These are phyloP conservation scores for Coemansia sp. DNA, from an alignment of 192 early-diverging fungal species.

Conservation along the genomic window DNA sequence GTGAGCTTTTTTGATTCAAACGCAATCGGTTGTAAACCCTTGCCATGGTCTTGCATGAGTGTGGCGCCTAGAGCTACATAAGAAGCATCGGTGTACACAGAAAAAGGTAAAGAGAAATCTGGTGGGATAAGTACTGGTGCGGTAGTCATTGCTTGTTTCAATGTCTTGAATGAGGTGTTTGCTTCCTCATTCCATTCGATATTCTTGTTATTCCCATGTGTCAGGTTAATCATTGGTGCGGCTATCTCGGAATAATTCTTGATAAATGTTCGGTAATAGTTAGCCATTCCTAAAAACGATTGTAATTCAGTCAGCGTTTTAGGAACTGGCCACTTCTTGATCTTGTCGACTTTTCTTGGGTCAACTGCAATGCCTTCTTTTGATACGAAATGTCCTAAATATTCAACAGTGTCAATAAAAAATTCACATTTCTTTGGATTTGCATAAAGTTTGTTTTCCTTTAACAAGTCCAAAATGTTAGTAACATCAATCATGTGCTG, in stretches of 20 bases:
- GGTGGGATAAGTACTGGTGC: neutral
- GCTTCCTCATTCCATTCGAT: neutral
- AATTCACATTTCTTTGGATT: no score
- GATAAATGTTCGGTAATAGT: no score
- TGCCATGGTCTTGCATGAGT: slow-evolving; percentile 10
- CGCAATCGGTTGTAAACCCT: slow-evolving; percentile 15
- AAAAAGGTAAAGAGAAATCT: neutral
- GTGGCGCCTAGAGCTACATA: slow-evolving; percentile 11
- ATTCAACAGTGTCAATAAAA: no score
- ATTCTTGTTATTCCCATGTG: neutral
- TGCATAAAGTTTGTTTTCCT: neutral
- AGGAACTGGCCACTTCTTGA: no score
- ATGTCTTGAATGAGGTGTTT: neutral
- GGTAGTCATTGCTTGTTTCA: neutral
- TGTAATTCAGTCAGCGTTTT: no score
- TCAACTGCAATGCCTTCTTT: no score
- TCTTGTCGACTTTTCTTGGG: no score
- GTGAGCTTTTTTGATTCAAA: slow-evolving; percentile 18
- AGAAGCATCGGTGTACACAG: slow-evolving; percentile 12
- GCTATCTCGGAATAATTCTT: neutral
- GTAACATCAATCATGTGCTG: neutral
- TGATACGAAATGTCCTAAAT: no score
- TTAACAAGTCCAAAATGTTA: neutral
- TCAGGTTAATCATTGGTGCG: neutral
- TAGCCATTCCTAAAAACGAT: no score